These are phyloP conservation scores for Colletotrichum sojae DNA, from an alignment of 2,329 filamentous ascomycete genomes.

Conservation along the genomic window DNA sequence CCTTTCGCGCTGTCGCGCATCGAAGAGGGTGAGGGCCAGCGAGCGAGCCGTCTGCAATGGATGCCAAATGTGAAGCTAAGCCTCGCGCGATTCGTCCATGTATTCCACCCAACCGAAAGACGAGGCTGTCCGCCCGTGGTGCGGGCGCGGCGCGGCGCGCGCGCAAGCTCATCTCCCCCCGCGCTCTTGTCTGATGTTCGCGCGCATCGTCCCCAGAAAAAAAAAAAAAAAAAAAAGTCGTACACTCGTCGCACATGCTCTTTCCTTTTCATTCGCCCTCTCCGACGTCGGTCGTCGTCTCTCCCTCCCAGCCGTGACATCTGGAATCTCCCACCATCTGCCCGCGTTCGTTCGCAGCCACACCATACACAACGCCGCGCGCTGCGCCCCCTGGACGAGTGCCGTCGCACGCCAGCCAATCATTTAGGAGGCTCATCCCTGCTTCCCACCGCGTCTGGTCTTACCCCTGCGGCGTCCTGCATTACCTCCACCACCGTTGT, in stretches of 20 bases:
- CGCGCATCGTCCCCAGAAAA: constrained; percentile 20
- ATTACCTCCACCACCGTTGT: constrained; percentile 26
- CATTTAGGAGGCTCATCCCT: constrained; percentile 25
- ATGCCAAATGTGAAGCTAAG: constrained; percentile 22
- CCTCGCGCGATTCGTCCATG: constrained; percentile 32
- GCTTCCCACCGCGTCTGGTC: constrained; percentile 39
- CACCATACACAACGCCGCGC: neutral
- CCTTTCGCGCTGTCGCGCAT: neutral
- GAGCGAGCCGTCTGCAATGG: constrained; percentile 28
- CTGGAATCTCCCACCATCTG: neutral
- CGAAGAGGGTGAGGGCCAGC: constrained; percentile 2
- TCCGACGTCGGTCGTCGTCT: constrained; percentile 14
- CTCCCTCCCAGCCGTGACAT: constrained; percentile 1
- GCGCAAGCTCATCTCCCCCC: neutral
- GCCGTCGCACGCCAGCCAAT: constrained; percentile 29
- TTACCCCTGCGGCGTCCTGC: constrained; percentile 35
- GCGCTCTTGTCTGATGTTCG: constrained; percentile 24
- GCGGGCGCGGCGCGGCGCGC: neutral
- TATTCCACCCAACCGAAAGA: constrained; percentile 36
- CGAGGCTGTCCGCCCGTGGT: constrained; percentile 33
- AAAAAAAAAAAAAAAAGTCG: constrained; percentile 4
- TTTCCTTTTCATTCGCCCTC: neutral
- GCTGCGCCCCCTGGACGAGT: neutral
- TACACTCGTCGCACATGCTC: constrained; percentile 34
- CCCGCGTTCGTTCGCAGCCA: neutral